These are phyloP conservation scores for Rhodamnia rubescens DNA, from an alignment of 345 rosid species.

Conservation along the genomic window DNA sequence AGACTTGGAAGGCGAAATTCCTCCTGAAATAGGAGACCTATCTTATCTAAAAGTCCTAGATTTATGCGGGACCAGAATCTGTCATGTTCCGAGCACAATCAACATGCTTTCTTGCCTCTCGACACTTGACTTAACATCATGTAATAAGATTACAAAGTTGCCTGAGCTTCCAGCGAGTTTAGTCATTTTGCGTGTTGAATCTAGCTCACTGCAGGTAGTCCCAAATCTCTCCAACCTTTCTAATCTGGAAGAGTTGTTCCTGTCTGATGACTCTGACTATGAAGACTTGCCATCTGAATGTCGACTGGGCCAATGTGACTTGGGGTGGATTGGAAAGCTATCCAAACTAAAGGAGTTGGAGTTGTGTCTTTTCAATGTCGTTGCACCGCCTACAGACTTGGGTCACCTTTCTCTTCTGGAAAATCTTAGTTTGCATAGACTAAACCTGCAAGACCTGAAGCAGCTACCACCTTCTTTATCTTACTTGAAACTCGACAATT, in stretches of 20 bases:
- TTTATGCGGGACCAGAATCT: background rate
- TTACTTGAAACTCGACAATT: too few species aligned
- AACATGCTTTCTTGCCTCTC: background rate
- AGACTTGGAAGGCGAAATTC: background rate
- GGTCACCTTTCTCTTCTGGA: too few species aligned
- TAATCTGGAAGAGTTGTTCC: background rate
- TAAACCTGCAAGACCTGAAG: too few species aligned
- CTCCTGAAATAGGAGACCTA: background rate
- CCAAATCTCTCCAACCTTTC: background rate
- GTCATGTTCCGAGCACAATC: background rate
- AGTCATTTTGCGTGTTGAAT: background rate
- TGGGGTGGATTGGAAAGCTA: too few species aligned
- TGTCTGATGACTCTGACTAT: background rate
- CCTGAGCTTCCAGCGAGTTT: background rate
- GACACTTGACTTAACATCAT: background rate
- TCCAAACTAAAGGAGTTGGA: too few species aligned
- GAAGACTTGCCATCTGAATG: too few species aligned
- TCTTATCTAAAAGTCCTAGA: background rate
- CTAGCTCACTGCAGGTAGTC: accelerated
- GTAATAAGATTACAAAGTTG: background rate
- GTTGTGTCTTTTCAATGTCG: too few species aligned
- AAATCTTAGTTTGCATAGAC: too few species aligned
- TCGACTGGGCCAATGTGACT: too few species aligned
- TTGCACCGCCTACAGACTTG: too few species aligned
- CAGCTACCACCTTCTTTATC: too few species aligned